Conservation (phyloP, 768 basidiomycete genomes). For the Pisolithus marmoratus region DNA sequence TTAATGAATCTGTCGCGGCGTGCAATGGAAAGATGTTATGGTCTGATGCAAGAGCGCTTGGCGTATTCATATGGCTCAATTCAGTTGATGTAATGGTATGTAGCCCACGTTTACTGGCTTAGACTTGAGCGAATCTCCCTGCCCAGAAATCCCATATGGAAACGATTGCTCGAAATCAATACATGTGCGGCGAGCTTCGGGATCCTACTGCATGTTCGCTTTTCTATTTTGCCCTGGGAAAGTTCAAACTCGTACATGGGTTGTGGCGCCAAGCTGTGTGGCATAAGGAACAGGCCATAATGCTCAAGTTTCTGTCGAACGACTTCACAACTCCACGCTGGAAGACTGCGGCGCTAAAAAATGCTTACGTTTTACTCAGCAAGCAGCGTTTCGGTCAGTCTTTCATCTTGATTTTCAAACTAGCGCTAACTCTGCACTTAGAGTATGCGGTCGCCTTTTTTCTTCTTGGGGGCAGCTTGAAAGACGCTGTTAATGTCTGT, state of each 20-base stretch:
- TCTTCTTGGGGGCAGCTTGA: conserved; percentile 79
- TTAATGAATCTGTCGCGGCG: conserved; percentile 62
- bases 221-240: conserved; percentile 93
- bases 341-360: conserved; percentile 92
- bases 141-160: conserved; percentile 79
- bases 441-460: conserved; percentile 99
- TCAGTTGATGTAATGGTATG: conserved; percentile 75
- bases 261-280: conserved; percentile 94
- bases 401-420: neutral
- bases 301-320: conserved; percentile 90
- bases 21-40: conserved; percentile 87
- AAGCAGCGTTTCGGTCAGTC: conserved; percentile 87
- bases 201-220: conserved; percentile 89
- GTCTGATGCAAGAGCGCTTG: conserved; percentile 82
- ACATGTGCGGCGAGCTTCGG: conserved; percentile 78
- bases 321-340: conserved; percentile 82
- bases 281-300: conserved; percentile 83
- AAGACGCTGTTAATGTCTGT: conserved; percentile 90
- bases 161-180: conserved; percentile 85
- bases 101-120: conserved; percentile 5
- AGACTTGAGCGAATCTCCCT: neutral
- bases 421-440: conserved; percentile 24
- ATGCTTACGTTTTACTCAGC: conserved; percentile 86
- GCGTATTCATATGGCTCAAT: conserved; percentile 83
- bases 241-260: conserved; percentile 86